phyloP scores from a whole-genome alignment of 148 eudicot genomes.

The Vaccinium macrocarpon region DNA sequence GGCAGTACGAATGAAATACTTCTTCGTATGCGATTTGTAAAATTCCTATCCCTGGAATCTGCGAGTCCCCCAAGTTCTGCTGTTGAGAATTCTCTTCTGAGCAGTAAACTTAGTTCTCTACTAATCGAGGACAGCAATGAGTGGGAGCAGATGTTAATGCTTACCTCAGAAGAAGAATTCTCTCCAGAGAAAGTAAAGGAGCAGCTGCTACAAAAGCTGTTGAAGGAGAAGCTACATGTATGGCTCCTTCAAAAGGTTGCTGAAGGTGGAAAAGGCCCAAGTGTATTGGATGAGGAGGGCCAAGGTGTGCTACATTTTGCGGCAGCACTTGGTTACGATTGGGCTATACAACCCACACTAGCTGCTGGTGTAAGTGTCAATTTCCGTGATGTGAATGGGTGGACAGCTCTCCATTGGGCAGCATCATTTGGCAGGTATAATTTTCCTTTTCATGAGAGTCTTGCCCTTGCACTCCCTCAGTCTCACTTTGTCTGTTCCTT shows the following conservation, averaged over 20 bases:
- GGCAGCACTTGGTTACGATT: constrained; percentile 79
- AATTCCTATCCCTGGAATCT: constrained; percentile 44
- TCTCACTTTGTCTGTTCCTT: not conserved
- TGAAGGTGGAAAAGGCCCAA: constrained; percentile 73
- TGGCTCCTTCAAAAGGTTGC: constrained; percentile 69
- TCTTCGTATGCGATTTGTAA: constrained; percentile 52
- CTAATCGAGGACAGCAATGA: constrained; percentile 38
- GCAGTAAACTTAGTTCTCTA: constrained; percentile 41
- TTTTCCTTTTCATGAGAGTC: not conserved
- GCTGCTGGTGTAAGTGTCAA: constrained; percentile 75
- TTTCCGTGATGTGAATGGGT: constrained; percentile 74
- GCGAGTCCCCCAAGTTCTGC: constrained; percentile 20
- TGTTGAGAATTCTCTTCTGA: constrained; percentile 30
- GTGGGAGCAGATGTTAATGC: constrained; percentile 45
- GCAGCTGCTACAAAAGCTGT: constrained; percentile 45
- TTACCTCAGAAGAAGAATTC: constrained; percentile 36
- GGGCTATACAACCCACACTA: constrained; percentile 70
- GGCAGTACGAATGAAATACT: constrained; percentile 36
- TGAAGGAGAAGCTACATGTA: constrained; percentile 54
- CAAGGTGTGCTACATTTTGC: constrained; percentile 81
- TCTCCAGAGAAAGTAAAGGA: constrained; percentile 43
- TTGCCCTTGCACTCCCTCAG: not conserved
- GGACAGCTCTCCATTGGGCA: constrained; percentile 94
- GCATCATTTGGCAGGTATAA: constrained; percentile 78
- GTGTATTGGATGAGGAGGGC: constrained; percentile 65